Evolutionary conservation across 768 basidiomycete species (phyloP), one percentile per base, ranked within the genome.

Genomic region (Naganishia friedmannii): DNA sequence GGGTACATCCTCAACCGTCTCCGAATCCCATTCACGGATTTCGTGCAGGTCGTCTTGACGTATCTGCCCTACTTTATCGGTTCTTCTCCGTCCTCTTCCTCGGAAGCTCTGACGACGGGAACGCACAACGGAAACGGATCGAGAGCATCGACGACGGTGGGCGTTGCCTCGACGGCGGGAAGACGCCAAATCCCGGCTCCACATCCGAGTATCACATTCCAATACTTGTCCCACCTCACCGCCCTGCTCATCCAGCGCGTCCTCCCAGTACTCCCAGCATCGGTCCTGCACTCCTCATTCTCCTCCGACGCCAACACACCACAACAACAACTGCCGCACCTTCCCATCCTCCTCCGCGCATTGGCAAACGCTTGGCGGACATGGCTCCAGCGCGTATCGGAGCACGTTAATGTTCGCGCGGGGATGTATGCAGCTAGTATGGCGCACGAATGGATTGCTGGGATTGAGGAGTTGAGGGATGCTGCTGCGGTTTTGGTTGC

Each of bases 51-150:
- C 39, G 60, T 42, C 5, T 29, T 45, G 3, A 63, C 39, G 60
- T 63, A 63, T 28, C 42, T 63, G 12, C 60, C 60, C 42, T 63
- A 63, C 60, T 63, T 63, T 63, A 29, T 63, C 23, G 23, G 37
- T 17, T 26, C 60, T 7, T 23, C 48, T n/a, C 12, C 34, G 12
- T 37, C 34, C 34, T 12, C 34, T 4, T n/a, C 23, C 15, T 2
- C 42, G 15, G n/a, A 51, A 51, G 6, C 6, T 3, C 1, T 23
- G 48, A n/a, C 45, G 45, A 46, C n/a, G 19, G 48, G 48, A 12
- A n/a, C 48, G 48, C 7, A 12, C n/a, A 26, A 13, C n/a, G 4
- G 1, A 51, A 23, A 4, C 6, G 23, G 7, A 15, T 17, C 7
- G 45, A 46, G 4, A 46, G 15, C 45, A 15, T 46, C 45, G 21